Base-by-base conservation (phyloP, 2,329 filamentous ascomycete species). In the Orbilia blumenaviensis region DNA sequence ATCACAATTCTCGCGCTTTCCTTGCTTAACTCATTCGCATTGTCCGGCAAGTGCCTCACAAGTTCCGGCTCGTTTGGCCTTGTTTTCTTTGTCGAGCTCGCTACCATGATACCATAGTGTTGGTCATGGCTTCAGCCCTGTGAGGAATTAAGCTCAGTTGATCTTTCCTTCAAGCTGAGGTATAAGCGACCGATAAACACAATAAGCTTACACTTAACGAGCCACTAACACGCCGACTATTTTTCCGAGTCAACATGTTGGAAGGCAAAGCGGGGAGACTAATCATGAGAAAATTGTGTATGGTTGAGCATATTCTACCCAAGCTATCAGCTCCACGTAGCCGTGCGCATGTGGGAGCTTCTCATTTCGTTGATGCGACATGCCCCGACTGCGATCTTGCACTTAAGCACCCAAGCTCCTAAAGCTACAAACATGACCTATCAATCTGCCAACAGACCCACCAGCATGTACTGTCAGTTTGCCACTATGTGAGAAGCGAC, bases 191-290 rank as follows among this genome's bases (percentile, higher is more conserved):
- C 32, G 52, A 66, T 61, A 38, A 44, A 67, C 58, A 68, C 32
- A 64, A 75, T 75, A 75, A 75, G 71, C 71, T 75, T 75, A 75
- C 71, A 16, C 62, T 63, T 50, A 44, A 42, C 71, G 63, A 67
- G 46, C 56, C 54, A 63, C 56, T 67, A 27, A 75, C 5, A 56
- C 21, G 32, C 41, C 32, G 16, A 48, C 27, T 48, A 34, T 74
- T 66, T 34, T 62, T 66, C 52, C 52, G 69, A 74, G 18, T 42
- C 42, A 73, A 12, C 16, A 18, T 32, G 46, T 66, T 58, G 38
- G 38, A 66, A 32, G 48, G 29, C 18, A 38, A 36, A 38, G n/a
- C 6, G 6, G 23, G 8, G 14, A 14, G 12, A 16, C 12, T 29
- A 29, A 25, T 29, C 46, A 29, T 29, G 12, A 50, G 23, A 29